Percentiles rank a stretch among this genome's conserved stretches.
Conservation (phyloP, 1,284 basidiomycete species). For the Moniliophthora roreri region DNA sequence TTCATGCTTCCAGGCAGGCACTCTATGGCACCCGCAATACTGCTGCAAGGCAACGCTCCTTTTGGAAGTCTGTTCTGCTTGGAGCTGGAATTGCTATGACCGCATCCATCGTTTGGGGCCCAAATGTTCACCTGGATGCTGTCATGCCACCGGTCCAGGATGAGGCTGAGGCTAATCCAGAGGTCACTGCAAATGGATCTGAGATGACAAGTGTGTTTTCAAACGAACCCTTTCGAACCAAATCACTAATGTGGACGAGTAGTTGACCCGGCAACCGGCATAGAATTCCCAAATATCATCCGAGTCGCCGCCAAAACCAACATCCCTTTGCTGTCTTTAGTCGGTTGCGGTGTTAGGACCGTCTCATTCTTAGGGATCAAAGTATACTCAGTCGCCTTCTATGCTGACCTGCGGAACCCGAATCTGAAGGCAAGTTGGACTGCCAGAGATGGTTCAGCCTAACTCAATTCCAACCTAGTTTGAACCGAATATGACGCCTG, state of each 20-base stretch:
- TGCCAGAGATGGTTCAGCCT: conserved; percentile 16
- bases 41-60: neutral
- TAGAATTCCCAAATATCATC: conserved; percentile 68
- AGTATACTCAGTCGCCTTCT: conserved; percentile 87
- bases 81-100: conserved; percentile 2
- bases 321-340: conserved; percentile 60
- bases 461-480: conserved; percentile 31
- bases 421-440: conserved; percentile 46
- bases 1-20: neutral
- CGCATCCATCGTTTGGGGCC: neutral
- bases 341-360: conserved; percentile 82
- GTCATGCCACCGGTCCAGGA: neutral
- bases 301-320: conserved; percentile 59
- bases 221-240: neutral
- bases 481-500: conserved; percentile 41
- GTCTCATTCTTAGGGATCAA: conserved; percentile 83
- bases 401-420: conserved; percentile 71
- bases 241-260: conserved; percentile 8
- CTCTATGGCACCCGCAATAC: neutral
- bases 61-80: conserved; percentile 4
- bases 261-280: conserved; percentile 73
- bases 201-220: conserved; percentile 21
- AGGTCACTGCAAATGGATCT: conserved; percentile 8
- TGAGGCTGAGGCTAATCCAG: neutral
- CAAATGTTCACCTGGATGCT: conserved; percentile 6